phyloP scores from a whole-genome alignment of 441 rosid species.

The Eruca vesicaria region DNA sequence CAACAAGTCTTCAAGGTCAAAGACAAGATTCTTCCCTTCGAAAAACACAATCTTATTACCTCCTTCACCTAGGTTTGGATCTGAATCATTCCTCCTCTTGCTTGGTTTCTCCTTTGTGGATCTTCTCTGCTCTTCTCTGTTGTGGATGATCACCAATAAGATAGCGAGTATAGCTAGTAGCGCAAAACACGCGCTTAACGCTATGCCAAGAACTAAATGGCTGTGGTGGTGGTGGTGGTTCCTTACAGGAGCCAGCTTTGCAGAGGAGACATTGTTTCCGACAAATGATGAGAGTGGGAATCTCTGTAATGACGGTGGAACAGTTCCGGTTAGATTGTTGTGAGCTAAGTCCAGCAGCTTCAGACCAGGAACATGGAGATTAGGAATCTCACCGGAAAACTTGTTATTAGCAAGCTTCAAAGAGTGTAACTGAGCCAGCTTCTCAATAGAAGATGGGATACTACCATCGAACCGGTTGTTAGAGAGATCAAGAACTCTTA shows the following conservation, averaged over 20 bases:
- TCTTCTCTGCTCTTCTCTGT: constrained; percentile 32
- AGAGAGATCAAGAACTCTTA: constrained; percentile 60
- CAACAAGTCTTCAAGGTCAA: constrained; percentile 77
- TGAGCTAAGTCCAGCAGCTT: constrained; percentile 58
- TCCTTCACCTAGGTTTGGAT: constrained; percentile 40
- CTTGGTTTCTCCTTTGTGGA: constrained; percentile 44
- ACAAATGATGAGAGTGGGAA: constrained; percentile 65
- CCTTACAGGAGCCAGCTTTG: constrained; percentile 39
- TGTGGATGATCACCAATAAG: constrained; percentile 33
- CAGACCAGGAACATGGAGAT: constrained; percentile 49
- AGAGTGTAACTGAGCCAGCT: constrained; percentile 45
- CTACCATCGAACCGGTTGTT: constrained; percentile 60
- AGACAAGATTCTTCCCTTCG: constrained; percentile 68
- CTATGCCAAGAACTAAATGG: constrained; percentile 56
- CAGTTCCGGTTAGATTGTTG: constrained; percentile 62
- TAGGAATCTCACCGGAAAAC: constrained; percentile 70
- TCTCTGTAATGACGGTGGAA: constrained; percentile 64
- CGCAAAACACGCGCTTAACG: constrained; percentile 54
- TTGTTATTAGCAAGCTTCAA: constrained; percentile 67
- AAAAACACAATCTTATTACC: constrained; percentile 66
- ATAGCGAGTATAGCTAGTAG: constrained; percentile 43
- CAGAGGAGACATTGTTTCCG: constrained; percentile 56
- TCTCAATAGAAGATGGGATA: constrained; percentile 58
- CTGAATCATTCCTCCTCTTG: constrained; percentile 44
- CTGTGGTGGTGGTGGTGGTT: constrained; percentile 39